Percentiles rank a stretch among this genome's conserved stretches.
phyloP scores from a whole-genome alignment of 192 early-diverging fungal genomes.

The Umbelopsis vinacea region DNA sequence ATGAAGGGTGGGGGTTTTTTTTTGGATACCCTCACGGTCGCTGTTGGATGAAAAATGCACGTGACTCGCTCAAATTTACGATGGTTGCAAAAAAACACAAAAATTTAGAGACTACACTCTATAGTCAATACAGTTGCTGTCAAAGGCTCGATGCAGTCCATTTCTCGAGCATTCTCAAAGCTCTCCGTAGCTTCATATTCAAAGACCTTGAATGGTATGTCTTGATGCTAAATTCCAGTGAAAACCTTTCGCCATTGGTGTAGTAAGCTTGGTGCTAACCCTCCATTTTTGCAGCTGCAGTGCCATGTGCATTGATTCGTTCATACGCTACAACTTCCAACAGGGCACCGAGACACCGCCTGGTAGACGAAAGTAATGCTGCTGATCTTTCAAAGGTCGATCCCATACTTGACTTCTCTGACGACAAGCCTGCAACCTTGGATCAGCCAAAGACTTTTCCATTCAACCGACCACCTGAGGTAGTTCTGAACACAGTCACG shows the following conservation, averaged over 20 bases:
- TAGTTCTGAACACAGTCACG: conserved; percentile 34
- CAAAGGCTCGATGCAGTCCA: neutral
- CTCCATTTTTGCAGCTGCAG: conserved; percentile 14
- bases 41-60: neutral
- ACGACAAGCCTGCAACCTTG: conserved; percentile 21
- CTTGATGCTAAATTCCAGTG: neutral
- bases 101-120: neutral
- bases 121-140: neutral
- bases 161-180: conserved; percentile 20
- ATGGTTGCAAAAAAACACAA: conserved; percentile 5
- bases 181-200: neutral
- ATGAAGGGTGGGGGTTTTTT: too few relatives aligned
- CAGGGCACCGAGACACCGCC: conserved; percentile 19
- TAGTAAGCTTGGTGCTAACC: neutral
- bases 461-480: conserved; percentile 35
- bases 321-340: conserved; percentile 27
- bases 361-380: conserved; percentile 16
- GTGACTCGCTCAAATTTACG: neutral
- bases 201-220: conserved; percentile 1
- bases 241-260: neutral
- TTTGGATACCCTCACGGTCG: too few relatives aligned
- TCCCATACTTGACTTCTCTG: conserved; percentile 37
- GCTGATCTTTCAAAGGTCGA: conserved; percentile 37
- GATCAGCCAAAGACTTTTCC: conserved; percentile 37
- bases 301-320: conserved; percentile 21